Evolutionary conservation across 495 filamentous ascomycete species (phyloP), one percentile per base, ranked within the genome.

Genomic region (Penicillium subrubescens): DNA sequence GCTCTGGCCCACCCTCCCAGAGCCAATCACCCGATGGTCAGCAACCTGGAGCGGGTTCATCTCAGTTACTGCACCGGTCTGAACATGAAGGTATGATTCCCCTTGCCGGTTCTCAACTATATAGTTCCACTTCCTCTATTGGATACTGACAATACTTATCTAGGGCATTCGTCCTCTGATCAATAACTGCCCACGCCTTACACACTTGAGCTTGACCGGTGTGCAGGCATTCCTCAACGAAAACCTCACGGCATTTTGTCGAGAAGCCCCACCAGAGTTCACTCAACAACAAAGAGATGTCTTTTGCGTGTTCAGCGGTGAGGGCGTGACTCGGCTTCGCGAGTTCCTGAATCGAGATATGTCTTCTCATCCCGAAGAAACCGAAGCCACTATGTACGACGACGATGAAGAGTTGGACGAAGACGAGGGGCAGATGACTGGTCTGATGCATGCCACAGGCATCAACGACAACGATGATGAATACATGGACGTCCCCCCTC

Each of bases 221-320:
- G 93, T 99, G 3, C 88, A 89, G 50, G 90, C 90, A 1, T 87
- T 89, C 73, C 78, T 94, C 8, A 84, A 88, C 21, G 84, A 89
- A 37, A 92, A 96, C 59, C 83, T 97, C 3, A 89, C 90, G 34
- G 75, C 76, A 5, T 97, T 91, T 74, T 98, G 94, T 34, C 88
- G 96, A 35, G 89, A 90, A 67, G 92, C 96, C 0, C 96, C 95
- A 44, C 76, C 83, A 60, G 96, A 97, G 77, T 99, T 99, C 72
- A 98, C 93, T 35, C 89, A 94, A 8, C 93, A 97, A 70, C 95
- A 99, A 73, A 88, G 95, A 60, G 88, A 91, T 10, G 92, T 98
- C 23, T 99, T 96, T 75, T 99, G 96, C 73, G 96, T 99, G 46
- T 99, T 98, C 76, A 97, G 93, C 19, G 95, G 96, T 11, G 81